phyloP scores from a whole-genome alignment of 2,329 filamentous ascomycete genomes.

The Hypoxylon sp. region DNA sequence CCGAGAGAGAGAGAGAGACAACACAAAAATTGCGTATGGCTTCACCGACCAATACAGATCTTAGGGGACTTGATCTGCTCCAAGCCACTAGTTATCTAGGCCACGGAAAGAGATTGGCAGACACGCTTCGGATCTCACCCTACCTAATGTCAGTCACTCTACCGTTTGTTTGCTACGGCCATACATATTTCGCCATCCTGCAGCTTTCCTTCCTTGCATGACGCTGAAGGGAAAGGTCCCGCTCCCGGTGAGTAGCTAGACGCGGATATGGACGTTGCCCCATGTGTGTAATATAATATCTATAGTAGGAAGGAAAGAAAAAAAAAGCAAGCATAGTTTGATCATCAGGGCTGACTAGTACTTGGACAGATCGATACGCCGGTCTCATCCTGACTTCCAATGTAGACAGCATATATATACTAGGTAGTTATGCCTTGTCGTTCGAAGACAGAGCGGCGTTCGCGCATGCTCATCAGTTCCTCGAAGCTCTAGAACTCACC shows the following conservation, averaged over 20 bases:
- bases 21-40: conserved; percentile 7
- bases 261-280: conserved; percentile 22
- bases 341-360: conserved; percentile 9
- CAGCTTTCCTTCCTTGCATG: conserved; percentile 37
- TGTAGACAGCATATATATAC: conserved; percentile 27
- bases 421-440: conserved; percentile 5
- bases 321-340: conserved; percentile 30
- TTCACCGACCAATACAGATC: conserved; percentile 28
- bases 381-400: conserved; percentile 8
- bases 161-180: conserved; percentile 30
- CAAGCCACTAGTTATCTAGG: conserved; percentile 13
- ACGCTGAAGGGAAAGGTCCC: conserved; percentile 8
- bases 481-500: conserved; percentile 2
- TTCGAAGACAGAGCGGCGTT: neutral
- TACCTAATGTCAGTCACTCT: conserved; percentile 14
- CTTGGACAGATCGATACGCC: conserved; percentile 9
- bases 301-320: conserved; percentile 23
- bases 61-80: conserved; percentile 1
- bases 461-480: neutral
- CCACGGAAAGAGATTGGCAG: conserved; percentile 28
- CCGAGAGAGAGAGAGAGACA: neutral
- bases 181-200: conserved; percentile 28
- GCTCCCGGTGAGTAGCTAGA: conserved; percentile 15
- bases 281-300: conserved; percentile 21
- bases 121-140: conserved; percentile 20